Conservation (phyloP, 1,139 yeast genomes). For the Suhomyces yuchorum region DNA sequence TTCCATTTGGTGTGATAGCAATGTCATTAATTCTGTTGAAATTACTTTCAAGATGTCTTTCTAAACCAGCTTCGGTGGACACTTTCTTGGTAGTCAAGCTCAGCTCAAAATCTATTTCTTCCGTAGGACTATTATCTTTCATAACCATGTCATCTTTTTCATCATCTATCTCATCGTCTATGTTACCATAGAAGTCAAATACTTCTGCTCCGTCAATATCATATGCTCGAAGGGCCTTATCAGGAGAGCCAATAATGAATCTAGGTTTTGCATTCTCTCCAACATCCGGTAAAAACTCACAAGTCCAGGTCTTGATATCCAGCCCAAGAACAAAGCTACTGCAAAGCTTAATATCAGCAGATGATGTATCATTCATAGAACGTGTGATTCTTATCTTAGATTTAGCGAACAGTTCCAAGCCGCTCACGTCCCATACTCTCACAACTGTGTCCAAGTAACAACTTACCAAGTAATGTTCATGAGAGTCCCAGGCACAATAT, state of each 20-base stretch:
- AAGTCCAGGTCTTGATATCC: slow-evolving; percentile 56
- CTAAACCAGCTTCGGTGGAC: slow-evolving; percentile 6
- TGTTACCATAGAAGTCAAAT: slow-evolving; percentile 47
- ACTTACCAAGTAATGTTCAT: slow-evolving; percentile 65
- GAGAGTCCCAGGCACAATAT: slow-evolving; percentile 72
- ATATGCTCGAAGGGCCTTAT: slow-evolving; percentile 66
- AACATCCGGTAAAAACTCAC: slow-evolving; percentile 65
- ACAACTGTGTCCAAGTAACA: slow-evolving; percentile 70
- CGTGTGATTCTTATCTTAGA: slow-evolving; percentile 29
- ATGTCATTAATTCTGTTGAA: slow-evolving; percentile 66
- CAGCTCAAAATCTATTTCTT: slow-evolving; percentile 9
- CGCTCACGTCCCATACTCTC: slow-evolving; percentile 65
- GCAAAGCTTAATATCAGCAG: slow-evolving; percentile 23
- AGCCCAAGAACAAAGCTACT: slow-evolving; percentile 46
- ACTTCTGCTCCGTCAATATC: slow-evolving; percentile 48
- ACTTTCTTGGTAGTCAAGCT: slow-evolving; percentile 2
- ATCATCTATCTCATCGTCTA: slow-evolving; percentile 29
- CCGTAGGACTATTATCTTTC: slow-evolving; percentile 18
- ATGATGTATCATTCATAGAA: slow-evolving; percentile 21
- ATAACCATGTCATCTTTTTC: slow-evolving; percentile 17
- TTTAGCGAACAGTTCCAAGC: slow-evolving; percentile 26
- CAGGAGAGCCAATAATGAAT: slow-evolving; percentile 78
- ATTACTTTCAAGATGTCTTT: slow-evolving; percentile 24
- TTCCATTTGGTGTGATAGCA: slow-evolving; percentile 63
- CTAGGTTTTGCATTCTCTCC: slow-evolving; percentile 35